Conservation (phyloP, 2,329 filamentous ascomycete genomes). For the Basipetospora chlamydospora region DNA sequence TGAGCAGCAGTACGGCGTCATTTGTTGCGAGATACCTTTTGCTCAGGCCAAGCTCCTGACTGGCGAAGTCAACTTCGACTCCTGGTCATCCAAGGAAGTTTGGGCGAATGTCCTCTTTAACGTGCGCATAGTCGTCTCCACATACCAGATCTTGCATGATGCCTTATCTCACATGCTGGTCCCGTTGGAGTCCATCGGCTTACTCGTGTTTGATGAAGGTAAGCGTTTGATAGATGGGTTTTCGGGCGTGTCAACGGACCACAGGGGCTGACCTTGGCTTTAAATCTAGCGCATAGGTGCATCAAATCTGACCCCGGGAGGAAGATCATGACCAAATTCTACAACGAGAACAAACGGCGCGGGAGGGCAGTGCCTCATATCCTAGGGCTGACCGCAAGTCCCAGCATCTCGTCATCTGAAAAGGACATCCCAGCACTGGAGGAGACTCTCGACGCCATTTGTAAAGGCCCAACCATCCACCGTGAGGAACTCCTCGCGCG, state of each 20-base stretch:
- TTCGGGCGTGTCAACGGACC: not conserved
- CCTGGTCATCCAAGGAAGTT: slow-evolving; percentile 51
- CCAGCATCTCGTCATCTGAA: slow-evolving; percentile 45
- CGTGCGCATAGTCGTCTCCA: slow-evolving; percentile 61
- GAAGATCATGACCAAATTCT: slow-evolving; percentile 59
- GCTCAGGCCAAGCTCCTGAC: slow-evolving; percentile 48
- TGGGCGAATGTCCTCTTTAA: slow-evolving; percentile 56
- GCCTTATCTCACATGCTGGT: slow-evolving; percentile 65
- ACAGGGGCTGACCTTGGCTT: not conserved
- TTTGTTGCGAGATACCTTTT: slow-evolving; percentile 43
- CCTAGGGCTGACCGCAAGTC: slow-evolving; percentile 70
- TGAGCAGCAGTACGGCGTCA: slow-evolving; percentile 47
- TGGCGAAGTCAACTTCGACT: slow-evolving; percentile 54
- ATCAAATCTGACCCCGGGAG: slow-evolving; percentile 47
- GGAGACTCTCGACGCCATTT: slow-evolving; percentile 51
- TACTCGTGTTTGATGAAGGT: slow-evolving; percentile 80
- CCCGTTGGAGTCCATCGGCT: slow-evolving; percentile 41
- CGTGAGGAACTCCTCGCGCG: slow-evolving; percentile 54
- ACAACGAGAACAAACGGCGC: slow-evolving; percentile 32
- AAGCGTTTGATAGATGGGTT: slow-evolving; percentile 8
- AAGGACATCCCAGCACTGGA: slow-evolving; percentile 49
- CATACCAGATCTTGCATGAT: slow-evolving; percentile 59
- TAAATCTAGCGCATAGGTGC: slow-evolving; percentile 55
- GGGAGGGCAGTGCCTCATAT: slow-evolving; percentile 44
- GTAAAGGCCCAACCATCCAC: slow-evolving; percentile 53